phyloP scores from a whole-genome alignment of 176 grass and related monocot genomes.

The Cymbopogon citratus region DNA sequence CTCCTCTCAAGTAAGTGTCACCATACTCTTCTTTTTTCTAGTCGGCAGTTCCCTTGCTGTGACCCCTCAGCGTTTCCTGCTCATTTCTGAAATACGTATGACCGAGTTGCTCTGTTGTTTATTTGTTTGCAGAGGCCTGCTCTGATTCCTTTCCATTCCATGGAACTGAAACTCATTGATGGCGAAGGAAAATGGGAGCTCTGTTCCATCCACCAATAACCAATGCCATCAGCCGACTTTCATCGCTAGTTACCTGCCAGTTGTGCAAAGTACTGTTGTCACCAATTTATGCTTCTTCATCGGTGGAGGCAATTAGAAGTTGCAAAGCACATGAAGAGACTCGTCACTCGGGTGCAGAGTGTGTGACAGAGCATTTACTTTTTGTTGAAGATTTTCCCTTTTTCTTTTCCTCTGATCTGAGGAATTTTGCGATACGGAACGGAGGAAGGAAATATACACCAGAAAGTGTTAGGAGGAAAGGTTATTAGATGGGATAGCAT shows the following conservation, averaged over 20 bases:
- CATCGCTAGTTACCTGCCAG: neutral
- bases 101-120: neutral
- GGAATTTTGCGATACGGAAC: slow-evolving; percentile 7
- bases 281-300: neutral
- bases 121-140: slow-evolving; percentile 72
- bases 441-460: neutral
- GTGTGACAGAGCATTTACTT: neutral
- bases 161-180: slow-evolving; percentile 93
- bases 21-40: neutral
- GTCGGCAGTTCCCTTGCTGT: neutral
- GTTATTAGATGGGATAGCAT: slow-evolving; percentile 16
- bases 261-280: slow-evolving; percentile 16
- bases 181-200: slow-evolving; percentile 97
- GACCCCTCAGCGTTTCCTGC: neutral
- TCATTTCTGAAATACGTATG: neutral
- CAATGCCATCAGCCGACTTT: neutral
- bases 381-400: neutral
- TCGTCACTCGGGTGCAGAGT: neutral
- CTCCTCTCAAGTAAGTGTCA: slow-evolving; percentile 68
- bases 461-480: neutral
- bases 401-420: neutral
- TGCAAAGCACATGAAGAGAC: neutral
- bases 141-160: slow-evolving; percentile 84
- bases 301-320: neutral
- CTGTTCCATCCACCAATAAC: slow-evolving; percentile 61